Percentiles rank a stretch among this genome's conserved stretches.
Evolutionary conservation across 2,329 filamentous ascomycete genomes (phyloP).

Genomic region (Teratosphaeria nubilosa): DNA sequence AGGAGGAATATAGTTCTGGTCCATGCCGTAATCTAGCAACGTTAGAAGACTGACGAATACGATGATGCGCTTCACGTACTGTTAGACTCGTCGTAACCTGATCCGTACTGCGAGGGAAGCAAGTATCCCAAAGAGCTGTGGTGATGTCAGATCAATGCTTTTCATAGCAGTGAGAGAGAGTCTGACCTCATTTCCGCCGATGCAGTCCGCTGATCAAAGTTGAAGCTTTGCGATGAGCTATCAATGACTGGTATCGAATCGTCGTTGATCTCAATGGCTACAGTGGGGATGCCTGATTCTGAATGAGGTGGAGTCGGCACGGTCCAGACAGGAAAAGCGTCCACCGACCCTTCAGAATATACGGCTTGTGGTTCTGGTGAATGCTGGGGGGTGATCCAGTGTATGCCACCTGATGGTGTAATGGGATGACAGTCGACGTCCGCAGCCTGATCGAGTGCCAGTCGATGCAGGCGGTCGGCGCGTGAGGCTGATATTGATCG

Average conservation of each 20-base stretch:
- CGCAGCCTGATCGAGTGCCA: conserved; percentile 15
- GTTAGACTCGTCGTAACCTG: conserved; percentile 19
- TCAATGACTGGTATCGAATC: conserved; percentile 14
- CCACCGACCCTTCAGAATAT: conserved; percentile 14
- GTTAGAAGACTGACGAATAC: not conserved
- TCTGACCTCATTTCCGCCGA: conserved; percentile 27
- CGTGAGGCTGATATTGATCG: conserved; percentile 21
- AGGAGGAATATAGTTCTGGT: conserved; percentile 24
- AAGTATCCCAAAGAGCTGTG: conserved; percentile 26
- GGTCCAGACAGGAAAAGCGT: conserved; percentile 22
- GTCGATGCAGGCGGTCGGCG: conserved; percentile 20
- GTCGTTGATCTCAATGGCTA: conserved; percentile 20
- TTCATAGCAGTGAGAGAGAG: conserved; percentile 1
- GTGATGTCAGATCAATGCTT: conserved; percentile 7
- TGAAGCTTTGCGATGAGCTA: conserved; percentile 14
- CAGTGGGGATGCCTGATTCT: conserved; percentile 22
- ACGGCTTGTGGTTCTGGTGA: conserved; percentile 22
- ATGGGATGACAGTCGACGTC: conserved; percentile 2
- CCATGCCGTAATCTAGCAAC: conserved; percentile 19
- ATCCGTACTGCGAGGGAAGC: conserved; percentile 26
- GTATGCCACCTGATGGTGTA: conserved; percentile 6
- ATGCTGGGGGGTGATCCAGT: conserved; percentile 24
- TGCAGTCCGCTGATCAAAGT: conserved; percentile 18
- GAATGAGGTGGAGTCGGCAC: conserved; percentile 25
- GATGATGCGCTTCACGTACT: conserved; percentile 13